Evolutionary conservation across 257 asterid genomes (phyloP).

Genomic region (Fraxinus anomala): DNA sequence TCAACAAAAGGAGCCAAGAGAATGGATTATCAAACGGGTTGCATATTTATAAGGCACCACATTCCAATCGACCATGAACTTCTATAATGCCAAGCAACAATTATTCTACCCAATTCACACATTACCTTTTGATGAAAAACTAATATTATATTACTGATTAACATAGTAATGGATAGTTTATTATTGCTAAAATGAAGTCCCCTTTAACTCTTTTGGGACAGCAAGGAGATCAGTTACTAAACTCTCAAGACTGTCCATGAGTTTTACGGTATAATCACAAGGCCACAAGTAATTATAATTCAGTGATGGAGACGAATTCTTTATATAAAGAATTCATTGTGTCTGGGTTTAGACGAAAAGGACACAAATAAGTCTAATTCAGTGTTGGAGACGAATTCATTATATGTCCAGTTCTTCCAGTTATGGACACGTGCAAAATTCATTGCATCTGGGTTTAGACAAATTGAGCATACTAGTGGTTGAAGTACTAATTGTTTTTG

Average conservation of each 20-base stretch:
- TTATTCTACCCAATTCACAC: background rate
- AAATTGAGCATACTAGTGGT: background rate
- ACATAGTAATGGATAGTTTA: background rate
- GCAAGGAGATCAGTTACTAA: background rate
- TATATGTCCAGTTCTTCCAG: background rate
- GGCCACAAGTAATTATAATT: background rate
- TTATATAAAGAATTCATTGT: background rate
- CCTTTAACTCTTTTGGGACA: background rate
- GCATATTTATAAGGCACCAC: background rate
- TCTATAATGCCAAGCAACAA: background rate
- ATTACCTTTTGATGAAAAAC: background rate
- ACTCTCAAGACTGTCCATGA: background rate
- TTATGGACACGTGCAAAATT: background rate
- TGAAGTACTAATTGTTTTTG: background rate
- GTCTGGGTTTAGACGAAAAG: too few species aligned
- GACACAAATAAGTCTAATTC: too few species aligned
- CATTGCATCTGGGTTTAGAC: background rate
- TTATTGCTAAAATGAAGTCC: background rate
- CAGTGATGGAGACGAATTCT: background rate
- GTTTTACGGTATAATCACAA: background rate
- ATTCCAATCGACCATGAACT: background rate
- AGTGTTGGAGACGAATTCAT: too few species aligned
- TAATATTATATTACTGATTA: background rate
- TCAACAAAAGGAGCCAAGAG: background rate
- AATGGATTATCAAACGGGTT: background rate